Conservation (phyloP, 768 basidiomycete species). For the Saitozyma podzolica region DNA sequence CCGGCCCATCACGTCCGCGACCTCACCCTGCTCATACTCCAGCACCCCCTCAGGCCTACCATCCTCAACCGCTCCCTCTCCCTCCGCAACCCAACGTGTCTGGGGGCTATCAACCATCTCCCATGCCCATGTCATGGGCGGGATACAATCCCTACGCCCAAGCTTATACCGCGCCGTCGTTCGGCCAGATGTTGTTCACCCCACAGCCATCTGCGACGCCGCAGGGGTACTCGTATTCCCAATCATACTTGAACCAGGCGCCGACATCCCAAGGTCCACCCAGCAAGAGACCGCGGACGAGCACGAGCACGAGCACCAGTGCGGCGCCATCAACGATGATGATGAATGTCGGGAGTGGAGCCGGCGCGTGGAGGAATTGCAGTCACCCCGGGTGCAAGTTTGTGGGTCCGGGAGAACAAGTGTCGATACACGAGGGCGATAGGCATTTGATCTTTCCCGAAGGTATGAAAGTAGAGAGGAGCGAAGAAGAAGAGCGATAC, state of each 20-base stretch:
- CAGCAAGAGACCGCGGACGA: neutral
- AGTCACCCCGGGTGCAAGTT: conserved; percentile 45
- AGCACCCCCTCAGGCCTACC: too few species aligned
- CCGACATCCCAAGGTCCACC: neutral
- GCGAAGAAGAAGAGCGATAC: conserved; percentile 45
- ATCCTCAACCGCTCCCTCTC: too few species aligned
- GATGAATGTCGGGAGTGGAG: neutral
- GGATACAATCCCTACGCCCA: conserved; percentile 7
- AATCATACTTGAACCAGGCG: conserved; percentile 9
- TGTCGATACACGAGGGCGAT: conserved; percentile 52
- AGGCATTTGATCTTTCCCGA: conserved; percentile 50
- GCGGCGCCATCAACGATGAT: neutral
- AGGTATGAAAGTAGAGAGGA: conserved; percentile 41
- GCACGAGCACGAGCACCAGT: conserved; percentile 7
- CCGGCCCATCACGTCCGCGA: too few species aligned
- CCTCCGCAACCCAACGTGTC: neutral
- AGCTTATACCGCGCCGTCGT: neutral
- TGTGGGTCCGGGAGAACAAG: conserved; percentile 45
- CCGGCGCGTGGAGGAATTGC: conserved; percentile 48
- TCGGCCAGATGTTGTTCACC: conserved; percentile 9
- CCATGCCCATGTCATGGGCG: neutral
- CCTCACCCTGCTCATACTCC: too few species aligned
- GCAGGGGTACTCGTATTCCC: conserved; percentile 26
- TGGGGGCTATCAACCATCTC: neutral
- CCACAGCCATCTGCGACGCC: conserved; percentile 1